These are phyloP conservation scores for Fusarium sp. DNA, from an alignment of 2,329 filamentous ascomycete genomes.

Conservation along the genomic window DNA sequence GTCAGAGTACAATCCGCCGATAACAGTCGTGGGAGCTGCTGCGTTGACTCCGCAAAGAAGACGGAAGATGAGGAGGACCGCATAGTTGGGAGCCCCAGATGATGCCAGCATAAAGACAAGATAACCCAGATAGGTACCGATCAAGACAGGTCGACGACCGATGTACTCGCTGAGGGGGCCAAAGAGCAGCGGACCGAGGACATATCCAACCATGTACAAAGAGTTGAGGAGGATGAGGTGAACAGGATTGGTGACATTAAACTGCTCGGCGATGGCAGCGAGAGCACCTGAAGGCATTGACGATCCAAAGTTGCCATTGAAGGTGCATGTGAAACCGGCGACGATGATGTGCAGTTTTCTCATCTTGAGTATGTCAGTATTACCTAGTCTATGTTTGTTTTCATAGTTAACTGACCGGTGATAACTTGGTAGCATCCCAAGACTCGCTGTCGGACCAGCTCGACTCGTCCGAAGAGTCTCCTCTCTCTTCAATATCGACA, in stretches of 20 bases:
- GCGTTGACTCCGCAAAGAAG: constrained; percentile 49
- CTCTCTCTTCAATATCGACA: constrained; percentile 15
- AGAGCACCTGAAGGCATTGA: constrained; percentile 53
- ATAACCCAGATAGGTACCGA: constrained; percentile 50
- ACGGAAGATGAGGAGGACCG: constrained; percentile 57
- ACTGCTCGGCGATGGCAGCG: constrained; percentile 48
- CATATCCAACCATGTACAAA: constrained; percentile 52
- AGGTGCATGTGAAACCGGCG: constrained; percentile 52
- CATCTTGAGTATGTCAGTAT: constrained; percentile 23
- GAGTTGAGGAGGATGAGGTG: constrained; percentile 51
- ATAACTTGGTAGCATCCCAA: constrained; percentile 48
- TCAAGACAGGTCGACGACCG: constrained; percentile 49
- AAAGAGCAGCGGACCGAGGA: constrained; percentile 50
- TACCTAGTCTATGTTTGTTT: background rate
- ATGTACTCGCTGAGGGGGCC: constrained; percentile 52
- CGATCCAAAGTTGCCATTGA: constrained; percentile 52
- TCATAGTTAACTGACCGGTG: constrained; percentile 37
- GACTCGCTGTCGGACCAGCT: constrained; percentile 32
- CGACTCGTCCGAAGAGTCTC: constrained; percentile 35
- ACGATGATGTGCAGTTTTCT: constrained; percentile 50
- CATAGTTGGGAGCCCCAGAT: constrained; percentile 57
- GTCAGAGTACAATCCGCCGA: constrained; percentile 50
- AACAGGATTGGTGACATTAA: constrained; percentile 41
- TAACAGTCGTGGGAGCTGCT: constrained; percentile 50
- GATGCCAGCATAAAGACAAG: constrained; percentile 49